These are phyloP conservation scores for Mesembryanthemum crystallinum DNA, from an alignment of 148 eudicot genomes.

Conservation along the genomic window DNA sequence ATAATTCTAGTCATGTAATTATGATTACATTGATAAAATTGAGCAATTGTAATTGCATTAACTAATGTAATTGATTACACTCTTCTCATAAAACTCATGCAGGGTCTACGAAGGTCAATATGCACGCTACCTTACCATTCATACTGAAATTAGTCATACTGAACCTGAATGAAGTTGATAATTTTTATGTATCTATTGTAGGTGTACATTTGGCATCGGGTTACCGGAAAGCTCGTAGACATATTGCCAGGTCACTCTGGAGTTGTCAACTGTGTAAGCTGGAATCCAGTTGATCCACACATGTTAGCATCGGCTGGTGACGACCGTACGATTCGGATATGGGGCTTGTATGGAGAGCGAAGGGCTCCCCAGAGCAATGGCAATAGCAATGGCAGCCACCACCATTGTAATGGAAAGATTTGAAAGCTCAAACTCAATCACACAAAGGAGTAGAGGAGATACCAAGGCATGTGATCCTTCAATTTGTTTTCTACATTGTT, in stretches of 20 bases:
- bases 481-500: conserved; percentile 7
- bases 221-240: conserved; percentile 57
- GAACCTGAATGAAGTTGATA: too few species aligned
- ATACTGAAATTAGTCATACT: too few species aligned
- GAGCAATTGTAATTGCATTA: too few species aligned
- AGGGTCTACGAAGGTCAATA: too few species aligned
- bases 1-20: too few species aligned
- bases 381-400: not conserved
- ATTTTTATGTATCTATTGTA: conserved; percentile 17
- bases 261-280: conserved; percentile 76
- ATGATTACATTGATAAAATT: too few species aligned
- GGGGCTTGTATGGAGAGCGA: conserved; percentile 55
- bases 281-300: conserved; percentile 78
- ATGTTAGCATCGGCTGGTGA: conserved; percentile 93
- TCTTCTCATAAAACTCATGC: too few species aligned
- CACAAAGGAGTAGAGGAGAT: conserved; percentile 5
- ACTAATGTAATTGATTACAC: too few species aligned
- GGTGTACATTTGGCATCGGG: conserved; percentile 93
- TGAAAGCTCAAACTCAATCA: conserved; percentile 19
- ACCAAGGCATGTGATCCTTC: conserved; percentile 19
- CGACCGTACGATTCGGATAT: conserved; percentile 75
- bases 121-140: too few species aligned
- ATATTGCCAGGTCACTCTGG: conserved; percentile 78
- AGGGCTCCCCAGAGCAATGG: conserved; percentile 53
- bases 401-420: conserved; percentile 27